Percentiles rank a stretch among this genome's conserved stretches.
Evolutionary conservation across 2,329 filamentous ascomycete species (phyloP).

Genomic region (Coleophoma cylindrospora): DNA sequence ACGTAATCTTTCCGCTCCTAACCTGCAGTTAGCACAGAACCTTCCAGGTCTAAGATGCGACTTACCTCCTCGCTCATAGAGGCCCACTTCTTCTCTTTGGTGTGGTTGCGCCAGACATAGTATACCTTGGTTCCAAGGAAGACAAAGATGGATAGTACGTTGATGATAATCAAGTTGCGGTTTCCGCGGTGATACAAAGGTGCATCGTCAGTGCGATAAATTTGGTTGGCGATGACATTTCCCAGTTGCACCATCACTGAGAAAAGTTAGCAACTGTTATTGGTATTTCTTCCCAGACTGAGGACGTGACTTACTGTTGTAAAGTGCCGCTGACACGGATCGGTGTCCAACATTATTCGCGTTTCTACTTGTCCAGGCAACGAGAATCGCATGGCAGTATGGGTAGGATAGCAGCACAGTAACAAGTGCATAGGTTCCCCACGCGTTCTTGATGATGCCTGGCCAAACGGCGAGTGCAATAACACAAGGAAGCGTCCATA

Average conservation of each 20-base stretch:
- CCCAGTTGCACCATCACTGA: conserved; percentile 33
- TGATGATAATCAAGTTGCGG: conserved; percentile 47
- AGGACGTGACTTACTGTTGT: conserved; percentile 35
- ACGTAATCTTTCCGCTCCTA: conserved; percentile 31
- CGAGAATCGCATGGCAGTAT: conserved; percentile 24
- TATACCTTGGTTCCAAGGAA: conserved; percentile 46
- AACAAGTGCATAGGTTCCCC: conserved; percentile 31
- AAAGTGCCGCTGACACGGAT: conserved; percentile 57
- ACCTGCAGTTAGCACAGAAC: too few relatives aligned
- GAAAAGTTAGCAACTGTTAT: too few relatives aligned
- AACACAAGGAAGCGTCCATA: conserved; percentile 36
- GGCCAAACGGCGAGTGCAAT: conserved; percentile 28
- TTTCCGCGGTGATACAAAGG: conserved; percentile 55
- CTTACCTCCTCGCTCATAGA: conserved; percentile 30
- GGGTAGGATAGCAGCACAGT: conserved; percentile 23
- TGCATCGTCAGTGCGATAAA: conserved; percentile 44
- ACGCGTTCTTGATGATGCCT: conserved; percentile 20
- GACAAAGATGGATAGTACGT: conserved; percentile 36
- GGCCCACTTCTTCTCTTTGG: conserved; percentile 35
- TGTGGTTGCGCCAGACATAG: conserved; percentile 39
- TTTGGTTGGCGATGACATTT: conserved; percentile 32
- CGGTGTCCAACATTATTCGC: conserved; percentile 57
- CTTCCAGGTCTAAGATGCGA: too few relatives aligned
- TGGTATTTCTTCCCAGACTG: too few relatives aligned
- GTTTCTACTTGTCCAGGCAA: conserved; percentile 47